phyloP scores from a whole-genome alignment of 768 basidiomycete genomes.

The Tricholoma saponaceum region DNA sequence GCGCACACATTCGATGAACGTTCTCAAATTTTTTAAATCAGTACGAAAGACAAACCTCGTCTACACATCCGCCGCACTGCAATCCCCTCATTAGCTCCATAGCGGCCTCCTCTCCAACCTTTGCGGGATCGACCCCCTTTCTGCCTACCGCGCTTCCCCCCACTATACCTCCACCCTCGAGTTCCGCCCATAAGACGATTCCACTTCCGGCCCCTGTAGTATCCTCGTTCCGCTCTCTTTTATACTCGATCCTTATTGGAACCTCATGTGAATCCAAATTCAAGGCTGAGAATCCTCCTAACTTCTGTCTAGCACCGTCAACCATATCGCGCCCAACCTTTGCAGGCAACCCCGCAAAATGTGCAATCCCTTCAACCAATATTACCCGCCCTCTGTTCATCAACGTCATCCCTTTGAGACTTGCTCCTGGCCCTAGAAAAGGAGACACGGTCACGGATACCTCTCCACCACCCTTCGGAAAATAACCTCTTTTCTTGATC shows the following conservation, averaged over 20 bases:
- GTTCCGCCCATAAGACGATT: slow-evolving; percentile 72
- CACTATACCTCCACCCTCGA: slow-evolving; percentile 60
- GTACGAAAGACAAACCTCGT: slow-evolving; percentile 44
- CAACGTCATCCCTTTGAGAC: slow-evolving; percentile 40
- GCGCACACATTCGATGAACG: background rate
- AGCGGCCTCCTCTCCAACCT: slow-evolving; percentile 60
- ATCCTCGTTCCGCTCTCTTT: slow-evolving; percentile 39
- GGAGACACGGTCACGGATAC: slow-evolving; percentile 43
- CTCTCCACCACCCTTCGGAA: slow-evolving; percentile 68
- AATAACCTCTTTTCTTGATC: slow-evolving; percentile 62
- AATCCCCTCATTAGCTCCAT: slow-evolving; percentile 53
- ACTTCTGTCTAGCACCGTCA: slow-evolving; percentile 42
- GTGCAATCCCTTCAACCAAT: slow-evolving; percentile 53
- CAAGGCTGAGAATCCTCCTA: slow-evolving; percentile 27
- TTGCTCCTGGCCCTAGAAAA: slow-evolving; percentile 20
- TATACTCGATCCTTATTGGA: slow-evolving; percentile 35
- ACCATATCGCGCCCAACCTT: slow-evolving; percentile 54
- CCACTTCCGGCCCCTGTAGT: slow-evolving; percentile 66
- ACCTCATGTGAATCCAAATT: slow-evolving; percentile 16
- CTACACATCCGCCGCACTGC: slow-evolving; percentile 65
- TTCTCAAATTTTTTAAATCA: background rate
- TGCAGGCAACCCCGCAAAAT: slow-evolving; percentile 61
- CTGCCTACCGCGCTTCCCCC: slow-evolving; percentile 66
- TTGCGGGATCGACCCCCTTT: slow-evolving; percentile 40
- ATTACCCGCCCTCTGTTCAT: slow-evolving; percentile 53